phyloP scores from a whole-genome alignment of 345 rosid genomes.

The Hirschfeldia incana region DNA sequence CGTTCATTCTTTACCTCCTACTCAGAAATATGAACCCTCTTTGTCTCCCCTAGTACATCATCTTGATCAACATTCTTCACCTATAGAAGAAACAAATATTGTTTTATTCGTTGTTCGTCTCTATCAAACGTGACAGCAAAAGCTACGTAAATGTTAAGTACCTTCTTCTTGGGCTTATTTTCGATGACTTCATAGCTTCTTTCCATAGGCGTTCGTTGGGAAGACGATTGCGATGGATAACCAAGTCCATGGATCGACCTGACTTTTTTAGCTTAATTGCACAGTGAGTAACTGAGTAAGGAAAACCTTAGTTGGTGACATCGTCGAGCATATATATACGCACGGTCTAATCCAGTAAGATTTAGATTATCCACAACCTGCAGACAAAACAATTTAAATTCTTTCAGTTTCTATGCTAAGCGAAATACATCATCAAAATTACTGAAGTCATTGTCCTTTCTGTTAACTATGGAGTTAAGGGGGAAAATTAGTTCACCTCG shows the following conservation, averaged over 20 bases:
- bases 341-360: conserved; percentile 84
- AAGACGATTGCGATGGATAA: conserved; percentile 79
- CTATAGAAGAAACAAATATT: conserved; percentile 41
- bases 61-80: conserved; percentile 72
- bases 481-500: conserved; percentile 50
- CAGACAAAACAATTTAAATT: conserved; percentile 22
- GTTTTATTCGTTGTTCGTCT: neutral
- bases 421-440: no score
- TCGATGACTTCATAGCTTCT: conserved; percentile 79
- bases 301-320: conserved; percentile 62
- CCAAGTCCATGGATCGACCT: conserved; percentile 95
- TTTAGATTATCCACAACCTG: conserved; percentile 89
- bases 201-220: conserved; percentile 74
- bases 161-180: conserved; percentile 88
- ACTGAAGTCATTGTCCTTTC: no score
- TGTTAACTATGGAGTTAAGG: neutral
- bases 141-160: conserved; percentile 1
- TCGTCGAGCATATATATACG: conserved; percentile 73
- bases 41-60: conserved; percentile 60
- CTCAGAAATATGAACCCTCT: conserved; percentile 85
- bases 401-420: neutral
- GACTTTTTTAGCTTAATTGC: conserved; percentile 86
- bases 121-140: neutral
- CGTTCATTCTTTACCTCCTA: conserved; percentile 60
- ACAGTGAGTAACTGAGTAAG: conserved; percentile 60